Evolutionary conservation across 495 filamentous ascomycete species (phyloP).

Genomic region (Hypoxylon fragiforme): DNA sequence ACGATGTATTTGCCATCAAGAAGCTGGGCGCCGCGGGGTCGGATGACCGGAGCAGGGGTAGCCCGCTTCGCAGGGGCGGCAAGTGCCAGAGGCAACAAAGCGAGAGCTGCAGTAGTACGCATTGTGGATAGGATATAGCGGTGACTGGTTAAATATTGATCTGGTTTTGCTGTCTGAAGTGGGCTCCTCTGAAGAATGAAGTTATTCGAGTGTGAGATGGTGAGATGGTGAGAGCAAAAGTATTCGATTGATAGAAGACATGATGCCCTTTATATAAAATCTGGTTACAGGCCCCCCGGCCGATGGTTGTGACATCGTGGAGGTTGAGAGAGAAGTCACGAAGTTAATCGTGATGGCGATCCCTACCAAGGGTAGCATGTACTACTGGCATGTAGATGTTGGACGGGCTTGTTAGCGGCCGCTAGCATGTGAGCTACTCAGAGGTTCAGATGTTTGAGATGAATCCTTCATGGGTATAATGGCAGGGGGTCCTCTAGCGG

Average conservation of each 20-base stretch:
- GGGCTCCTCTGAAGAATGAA: not conserved
- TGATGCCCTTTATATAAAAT: slow-evolving; percentile 12
- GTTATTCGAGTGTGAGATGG: slow-evolving; percentile 14
- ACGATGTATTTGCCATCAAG: slow-evolving; percentile 51
- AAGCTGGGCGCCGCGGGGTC: slow-evolving; percentile 33
- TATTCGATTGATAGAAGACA: not conserved
- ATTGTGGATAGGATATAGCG: slow-evolving; percentile 17
- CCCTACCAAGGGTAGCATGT: slow-evolving; percentile 16
- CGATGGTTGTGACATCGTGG: slow-evolving; percentile 1
- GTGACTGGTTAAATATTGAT: not conserved
- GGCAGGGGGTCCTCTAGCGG: slow-evolving; percentile 14
- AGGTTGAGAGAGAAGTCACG: slow-evolving; percentile 15
- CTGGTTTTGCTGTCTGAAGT: not conserved
- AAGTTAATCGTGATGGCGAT: slow-evolving; percentile 22
- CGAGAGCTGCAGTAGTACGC: slow-evolving; percentile 30
- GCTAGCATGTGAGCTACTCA: slow-evolving; percentile 26
- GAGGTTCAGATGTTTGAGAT: slow-evolving; percentile 13
- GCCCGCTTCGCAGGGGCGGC: slow-evolving; percentile 35
- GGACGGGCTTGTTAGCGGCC: slow-evolving; percentile 7
- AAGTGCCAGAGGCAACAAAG: slow-evolving; percentile 37
- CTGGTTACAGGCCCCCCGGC: not conserved
- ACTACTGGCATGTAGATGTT: no score
- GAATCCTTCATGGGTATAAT: slow-evolving; percentile 13
- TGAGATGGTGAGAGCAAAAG: slow-evolving; percentile 12
- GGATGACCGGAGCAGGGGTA: slow-evolving; percentile 32